Evolutionary conservation across 345 rosid species (phyloP).

Genomic region (Hypericum perforatum): DNA sequence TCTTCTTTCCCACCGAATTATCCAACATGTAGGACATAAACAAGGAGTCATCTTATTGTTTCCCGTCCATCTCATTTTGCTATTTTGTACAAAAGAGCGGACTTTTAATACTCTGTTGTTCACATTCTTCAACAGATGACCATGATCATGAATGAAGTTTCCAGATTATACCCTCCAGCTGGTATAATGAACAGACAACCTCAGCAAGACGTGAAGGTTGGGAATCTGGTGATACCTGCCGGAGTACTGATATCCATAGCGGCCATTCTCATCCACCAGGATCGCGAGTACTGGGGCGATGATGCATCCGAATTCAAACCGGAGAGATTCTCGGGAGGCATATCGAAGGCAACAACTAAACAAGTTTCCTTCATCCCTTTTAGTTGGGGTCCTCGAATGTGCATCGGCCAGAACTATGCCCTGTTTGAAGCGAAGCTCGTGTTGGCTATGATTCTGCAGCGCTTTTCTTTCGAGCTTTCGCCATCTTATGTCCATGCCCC

Average conservation of each 20-base stretch:
- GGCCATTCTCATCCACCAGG: slow-evolving; percentile 6
- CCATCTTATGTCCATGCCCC: slow-evolving; percentile 1
- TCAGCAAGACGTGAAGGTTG: slow-evolving; percentile 4
- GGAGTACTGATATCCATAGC: slow-evolving; percentile 2
- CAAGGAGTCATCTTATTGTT: no score
- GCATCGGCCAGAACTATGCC: slow-evolving; percentile 5
- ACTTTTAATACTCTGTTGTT: no score
- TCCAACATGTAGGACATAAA: no score
- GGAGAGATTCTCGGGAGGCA: background rate
- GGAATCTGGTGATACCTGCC: slow-evolving; percentile 6
- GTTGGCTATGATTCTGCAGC: background rate
- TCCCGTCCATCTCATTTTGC: no score
- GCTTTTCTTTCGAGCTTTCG: slow-evolving; percentile 1
- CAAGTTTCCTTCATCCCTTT: slow-evolving; percentile 1
- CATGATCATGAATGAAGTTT: slow-evolving; percentile 18
- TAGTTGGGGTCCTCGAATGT: slow-evolving; percentile 3
- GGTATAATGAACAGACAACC: background rate
- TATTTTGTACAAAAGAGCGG: no score
- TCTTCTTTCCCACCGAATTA: no score
- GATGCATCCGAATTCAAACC: slow-evolving; percentile 25
- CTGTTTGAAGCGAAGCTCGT: background rate
- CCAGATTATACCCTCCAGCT: slow-evolving; percentile 11
- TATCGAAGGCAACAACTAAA: background rate
- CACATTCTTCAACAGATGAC: slow-evolving; percentile 4
- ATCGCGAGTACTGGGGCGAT: slow-evolving; percentile 12